Evolutionary conservation across 129 eudicot species (phyloP).

Genomic region (Helianthus annuus): DNA sequence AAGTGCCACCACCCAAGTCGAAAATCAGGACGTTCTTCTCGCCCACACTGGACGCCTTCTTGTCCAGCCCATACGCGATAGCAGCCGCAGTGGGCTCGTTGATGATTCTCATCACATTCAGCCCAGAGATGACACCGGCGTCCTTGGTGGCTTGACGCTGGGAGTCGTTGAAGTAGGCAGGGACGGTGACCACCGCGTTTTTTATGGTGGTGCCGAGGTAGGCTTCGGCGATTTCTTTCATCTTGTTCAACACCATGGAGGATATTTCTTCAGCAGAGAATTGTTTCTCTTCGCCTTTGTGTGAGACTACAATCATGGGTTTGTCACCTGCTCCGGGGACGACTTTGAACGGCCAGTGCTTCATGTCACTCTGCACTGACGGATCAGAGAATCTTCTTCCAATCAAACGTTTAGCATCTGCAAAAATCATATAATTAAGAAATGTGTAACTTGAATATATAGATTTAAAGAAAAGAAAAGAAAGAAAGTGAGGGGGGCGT

Average conservation of each 20-base stretch:
- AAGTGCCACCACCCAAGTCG: conserved; percentile 89
- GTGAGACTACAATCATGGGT: conserved; percentile 65
- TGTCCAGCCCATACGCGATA: conserved; percentile 77
- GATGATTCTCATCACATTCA: conserved; percentile 75
- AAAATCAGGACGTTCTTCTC: conserved; percentile 81
- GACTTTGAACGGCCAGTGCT: conserved; percentile 77
- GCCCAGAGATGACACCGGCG: conserved; percentile 83
- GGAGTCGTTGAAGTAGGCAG: conserved; percentile 82
- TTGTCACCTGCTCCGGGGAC: conserved; percentile 74
- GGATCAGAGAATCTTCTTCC: conserved; percentile 75
- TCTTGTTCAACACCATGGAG: conserved; percentile 75
- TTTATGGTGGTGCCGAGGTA: conserved; percentile 64
- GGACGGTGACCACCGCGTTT: conserved; percentile 79
- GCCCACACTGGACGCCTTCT: conserved; percentile 76
- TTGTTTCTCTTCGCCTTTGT: conserved; percentile 75
- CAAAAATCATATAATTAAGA: background rate
- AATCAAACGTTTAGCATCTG: conserved; percentile 78
- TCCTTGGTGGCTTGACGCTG: conserved; percentile 87
- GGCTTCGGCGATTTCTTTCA: conserved; percentile 79
- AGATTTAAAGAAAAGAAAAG: no score
- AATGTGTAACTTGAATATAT: no score
- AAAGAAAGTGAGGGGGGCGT: conserved; percentile 9
- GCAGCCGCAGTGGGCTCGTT: conserved; percentile 90
- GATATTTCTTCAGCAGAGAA: conserved; percentile 88
- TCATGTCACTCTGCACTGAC: conserved; percentile 72